Percentiles rank a stretch among this genome's conserved stretches.
Evolutionary conservation across 371 early-diverging fungal species (phyloP).

Genomic region (Parasitella parasitica): DNA sequence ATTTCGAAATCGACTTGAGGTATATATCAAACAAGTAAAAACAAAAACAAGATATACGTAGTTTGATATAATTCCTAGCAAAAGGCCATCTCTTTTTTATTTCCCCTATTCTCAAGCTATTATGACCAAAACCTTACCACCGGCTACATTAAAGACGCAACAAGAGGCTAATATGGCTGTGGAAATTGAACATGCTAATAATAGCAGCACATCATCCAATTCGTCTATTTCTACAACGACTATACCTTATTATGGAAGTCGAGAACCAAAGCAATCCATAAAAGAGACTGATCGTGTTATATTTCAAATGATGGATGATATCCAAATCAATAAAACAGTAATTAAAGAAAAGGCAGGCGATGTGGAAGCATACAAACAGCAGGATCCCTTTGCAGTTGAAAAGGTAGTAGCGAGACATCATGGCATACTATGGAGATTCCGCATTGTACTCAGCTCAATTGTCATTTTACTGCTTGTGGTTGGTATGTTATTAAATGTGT

Average conservation of each 20-base stretch:
- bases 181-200: neutral
- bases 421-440: slow-evolving; percentile 8
- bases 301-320: slow-evolving; percentile 24
- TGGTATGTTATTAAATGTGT: slow-evolving; percentile 12
- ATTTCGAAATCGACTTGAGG: slow-evolving; percentile 1
- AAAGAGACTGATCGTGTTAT: slow-evolving; percentile 17
- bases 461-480: slow-evolving; percentile 16
- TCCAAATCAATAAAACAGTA: neutral
- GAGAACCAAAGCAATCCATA: slow-evolving; percentile 14
- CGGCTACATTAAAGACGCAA: neutral
- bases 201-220: neutral
- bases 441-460: slow-evolving; percentile 7
- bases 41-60: neutral
- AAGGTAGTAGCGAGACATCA: neutral
- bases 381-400: neutral
- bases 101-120: neutral
- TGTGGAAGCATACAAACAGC: neutral
- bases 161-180: neutral
- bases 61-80: neutral
- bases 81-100: neutral
- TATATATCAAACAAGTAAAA: neutral
- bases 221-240: neutral
- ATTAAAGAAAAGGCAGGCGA: neutral
- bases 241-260: slow-evolving; percentile 21
- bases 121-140: neutral